A percentile compares a stretch with the other conserved stretches of the same genome.
phyloP scores from a whole-genome alignment of 1,284 basidiomycete species.

The Mrakiaceae sp. region DNA sequence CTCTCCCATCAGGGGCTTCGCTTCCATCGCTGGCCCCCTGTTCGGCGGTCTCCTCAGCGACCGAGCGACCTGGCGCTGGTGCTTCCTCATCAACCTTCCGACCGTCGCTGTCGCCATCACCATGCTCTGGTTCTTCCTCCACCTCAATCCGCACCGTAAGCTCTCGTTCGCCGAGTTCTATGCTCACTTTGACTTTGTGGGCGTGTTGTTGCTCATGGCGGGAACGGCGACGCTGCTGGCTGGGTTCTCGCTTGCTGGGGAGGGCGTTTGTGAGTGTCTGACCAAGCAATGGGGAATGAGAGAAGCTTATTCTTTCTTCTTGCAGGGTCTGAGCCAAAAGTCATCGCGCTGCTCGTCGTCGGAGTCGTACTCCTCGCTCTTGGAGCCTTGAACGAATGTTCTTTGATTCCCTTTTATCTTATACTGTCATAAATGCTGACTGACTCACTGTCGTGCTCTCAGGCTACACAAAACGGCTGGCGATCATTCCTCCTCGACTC shows the following conservation, averaged over 20 bases:
- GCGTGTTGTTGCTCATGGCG: constrained; percentile 23
- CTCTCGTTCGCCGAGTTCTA: constrained; percentile 20
- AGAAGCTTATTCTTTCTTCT: neutral
- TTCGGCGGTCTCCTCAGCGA: constrained; percentile 7
- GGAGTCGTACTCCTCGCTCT: neutral
- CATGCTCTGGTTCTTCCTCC: constrained; percentile 26
- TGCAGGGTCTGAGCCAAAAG: neutral
- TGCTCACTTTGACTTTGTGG: constrained; percentile 26
- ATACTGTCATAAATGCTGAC: no score
- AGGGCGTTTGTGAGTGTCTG: neutral
- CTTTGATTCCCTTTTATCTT: no score
- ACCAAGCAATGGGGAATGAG: neutral
- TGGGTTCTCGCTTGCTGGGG: constrained; percentile 20
- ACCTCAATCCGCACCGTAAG: constrained; percentile 24
- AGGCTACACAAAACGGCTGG: neutral
- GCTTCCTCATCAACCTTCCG: constrained; percentile 40
- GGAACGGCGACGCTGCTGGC: constrained; percentile 25
- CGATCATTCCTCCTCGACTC: neutral
- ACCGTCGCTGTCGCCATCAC: constrained; percentile 27
- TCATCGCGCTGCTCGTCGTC: neutral
- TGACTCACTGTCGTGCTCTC: no score
- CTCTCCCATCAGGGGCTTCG: neutral
- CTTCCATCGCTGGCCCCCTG: neutral
- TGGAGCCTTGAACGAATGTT: neutral
- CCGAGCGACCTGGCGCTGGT: constrained; percentile 20